Evolutionary conservation across 2,329 filamentous ascomycete species (phyloP), one percentile per base, ranked within the genome.

Genomic region (Fusarium burgessii): DNA sequence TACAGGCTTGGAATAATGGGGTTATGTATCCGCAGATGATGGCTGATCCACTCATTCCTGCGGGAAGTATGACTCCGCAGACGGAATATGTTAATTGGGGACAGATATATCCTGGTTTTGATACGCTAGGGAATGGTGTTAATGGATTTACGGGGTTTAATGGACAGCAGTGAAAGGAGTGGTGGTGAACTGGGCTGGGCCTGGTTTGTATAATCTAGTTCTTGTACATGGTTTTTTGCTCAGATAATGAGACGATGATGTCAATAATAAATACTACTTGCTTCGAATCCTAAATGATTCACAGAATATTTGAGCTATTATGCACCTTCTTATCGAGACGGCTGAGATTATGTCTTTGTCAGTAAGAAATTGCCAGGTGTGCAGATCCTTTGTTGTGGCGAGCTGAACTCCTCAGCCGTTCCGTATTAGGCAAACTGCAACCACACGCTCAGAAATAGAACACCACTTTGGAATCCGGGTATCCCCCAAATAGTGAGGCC

Each of bases 1-100:
- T 80, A 2, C 72, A 79, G 20, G 77, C 75, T 2, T 80, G 78
- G 78, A 79, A 74, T 25, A 76, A 77, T 20, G 58, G 70, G 7
- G 71, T 80, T 4, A 25, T 76, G 3, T 78, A 75, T 51, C 69
- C 72, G 9, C 62, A 72, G 6, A 59, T 74, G 3, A 71, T 78
- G 38, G 14, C 70, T 1, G 73, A 75, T 3, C 78, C 78, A n/a
- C 73, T 78, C 27, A 47, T 76, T 35, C 46, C 63, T 1, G 7
- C 62, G 2, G 64, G 70, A 3, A 65, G 66, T 5, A 23, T 78
- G 67, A 75, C 76, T 7, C 70, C 78, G 2, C 77, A 78, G 43
- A 58, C 63, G 4, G 77, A 78, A 11, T 78, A 68, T 43, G 68
- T 71, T 45, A 69, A 57, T 11, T 78, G 70, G 76, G 56, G 45